phyloP scores from a whole-genome alignment of 495 filamentous ascomycete species.

The Neurospora sp. region DNA sequence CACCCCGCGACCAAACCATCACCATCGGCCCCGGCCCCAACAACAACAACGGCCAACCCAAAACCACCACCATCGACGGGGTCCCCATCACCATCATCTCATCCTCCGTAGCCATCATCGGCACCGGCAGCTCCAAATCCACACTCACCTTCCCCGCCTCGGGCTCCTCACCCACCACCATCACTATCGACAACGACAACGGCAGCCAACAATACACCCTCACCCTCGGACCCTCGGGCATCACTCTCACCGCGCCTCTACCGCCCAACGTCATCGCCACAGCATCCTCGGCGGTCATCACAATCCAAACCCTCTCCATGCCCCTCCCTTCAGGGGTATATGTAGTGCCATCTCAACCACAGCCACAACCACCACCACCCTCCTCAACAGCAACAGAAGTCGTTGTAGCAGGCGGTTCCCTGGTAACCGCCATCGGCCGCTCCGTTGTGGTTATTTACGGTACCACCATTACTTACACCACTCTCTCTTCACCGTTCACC shows the following conservation, averaged over 20 bases:
- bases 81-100: conserved; percentile 38
- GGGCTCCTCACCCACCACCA: conserved; percentile 20
- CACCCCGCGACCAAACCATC: conserved; percentile 33
- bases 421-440: conserved; percentile 37
- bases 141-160: conserved; percentile 26
- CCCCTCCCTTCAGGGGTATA: not conserved
- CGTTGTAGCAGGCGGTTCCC: conserved; percentile 34
- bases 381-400: conserved; percentile 12
- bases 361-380: not conserved
- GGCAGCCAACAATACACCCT: not conserved
- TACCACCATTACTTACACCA: conserved; percentile 32
- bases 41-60: conserved; percentile 23
- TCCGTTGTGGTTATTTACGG: conserved; percentile 34
- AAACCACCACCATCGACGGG: conserved; percentile 35
- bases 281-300: not conserved
- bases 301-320: not conserved
- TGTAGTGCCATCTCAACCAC: not conserved
- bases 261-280: not conserved
- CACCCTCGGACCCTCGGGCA: not conserved
- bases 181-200: not conserved
- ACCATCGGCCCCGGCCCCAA: conserved; percentile 37
- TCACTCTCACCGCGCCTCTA: not conserved
- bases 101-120: conserved; percentile 31
- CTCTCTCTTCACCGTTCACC: conserved; percentile 11
- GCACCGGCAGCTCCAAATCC: conserved; percentile 25